Conservation (phyloP, 2,329 filamentous ascomycete species). For the Fusarium xyrophilum region DNA sequence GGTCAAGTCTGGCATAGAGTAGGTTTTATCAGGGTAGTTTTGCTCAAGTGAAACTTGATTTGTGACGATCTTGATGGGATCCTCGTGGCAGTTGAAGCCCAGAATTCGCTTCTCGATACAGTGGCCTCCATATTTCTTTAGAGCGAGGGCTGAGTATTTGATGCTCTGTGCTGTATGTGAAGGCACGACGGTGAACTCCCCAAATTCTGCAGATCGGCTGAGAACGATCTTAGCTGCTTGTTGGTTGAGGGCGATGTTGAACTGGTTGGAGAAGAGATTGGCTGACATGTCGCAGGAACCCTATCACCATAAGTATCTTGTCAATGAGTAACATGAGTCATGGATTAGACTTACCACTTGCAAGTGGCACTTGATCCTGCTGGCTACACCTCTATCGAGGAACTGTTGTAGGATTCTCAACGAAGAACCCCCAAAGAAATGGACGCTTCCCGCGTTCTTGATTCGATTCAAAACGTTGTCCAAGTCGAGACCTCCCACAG, state of each 20-base stretch:
- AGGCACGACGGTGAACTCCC: constrained; percentile 33
- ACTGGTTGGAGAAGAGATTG: constrained; percentile 37
- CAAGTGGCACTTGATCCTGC: constrained; percentile 31
- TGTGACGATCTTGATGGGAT: constrained; percentile 31
- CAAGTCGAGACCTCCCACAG: constrained; percentile 7
- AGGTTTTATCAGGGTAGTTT: constrained; percentile 24
- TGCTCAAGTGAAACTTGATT: constrained; percentile 21
- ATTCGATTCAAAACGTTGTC: constrained; percentile 23
- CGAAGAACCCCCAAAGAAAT: constrained; percentile 36
- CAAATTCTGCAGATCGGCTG: constrained; percentile 18
- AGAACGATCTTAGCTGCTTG: constrained; percentile 29
- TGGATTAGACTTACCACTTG: constrained; percentile 25
- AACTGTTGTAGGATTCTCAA: constrained; percentile 31
- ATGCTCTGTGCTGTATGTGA: constrained; percentile 37
- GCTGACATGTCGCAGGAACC: constrained; percentile 34
- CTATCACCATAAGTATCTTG: constrained; percentile 2
- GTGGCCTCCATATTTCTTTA: constrained; percentile 20
- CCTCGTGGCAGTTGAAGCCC: constrained; percentile 37
- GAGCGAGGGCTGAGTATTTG: constrained; percentile 28
- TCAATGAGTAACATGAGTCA: neutral
- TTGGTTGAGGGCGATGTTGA: constrained; percentile 35
- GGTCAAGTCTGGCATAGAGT: constrained; percentile 36
- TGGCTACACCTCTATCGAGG: constrained; percentile 26
- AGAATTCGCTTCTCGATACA: constrained; percentile 31
- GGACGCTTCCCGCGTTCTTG: constrained; percentile 23